Evolutionary conservation across 441 rosid genomes (phyloP).

Genomic region (Breynia disticha): DNA sequence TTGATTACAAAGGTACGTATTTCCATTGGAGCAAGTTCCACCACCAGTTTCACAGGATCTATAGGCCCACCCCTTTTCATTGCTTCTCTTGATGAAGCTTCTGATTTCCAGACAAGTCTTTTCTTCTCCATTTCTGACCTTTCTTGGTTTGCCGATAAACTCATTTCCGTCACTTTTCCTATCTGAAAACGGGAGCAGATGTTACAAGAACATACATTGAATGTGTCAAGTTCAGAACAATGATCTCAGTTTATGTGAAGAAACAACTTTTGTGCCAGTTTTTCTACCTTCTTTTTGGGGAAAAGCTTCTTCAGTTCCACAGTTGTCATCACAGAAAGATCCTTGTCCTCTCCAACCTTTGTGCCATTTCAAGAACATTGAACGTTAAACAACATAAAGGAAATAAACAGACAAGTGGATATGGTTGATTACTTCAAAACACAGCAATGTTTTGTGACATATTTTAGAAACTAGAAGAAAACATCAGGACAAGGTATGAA

Average conservation of each 20-base stretch:
- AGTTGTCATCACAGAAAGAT: constrained; percentile 56
- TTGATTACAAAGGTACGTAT: constrained; percentile 70
- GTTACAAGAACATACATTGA: neutral
- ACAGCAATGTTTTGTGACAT: no score
- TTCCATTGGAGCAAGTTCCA: constrained; percentile 90
- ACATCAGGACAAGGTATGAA: no score
- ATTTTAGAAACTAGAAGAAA: no score
- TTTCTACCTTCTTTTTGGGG: constrained; percentile 47
- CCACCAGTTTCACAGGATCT: constrained; percentile 52
- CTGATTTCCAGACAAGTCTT: constrained; percentile 71
- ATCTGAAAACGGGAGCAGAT: constrained; percentile 32
- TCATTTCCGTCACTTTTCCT: constrained; percentile 48
- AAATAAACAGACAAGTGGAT: neutral
- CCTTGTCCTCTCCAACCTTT: constrained; percentile 85
- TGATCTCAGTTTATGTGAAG: neutral
- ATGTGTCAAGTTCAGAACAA: neutral
- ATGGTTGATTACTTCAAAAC: neutral
- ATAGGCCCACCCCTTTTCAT: constrained; percentile 48
- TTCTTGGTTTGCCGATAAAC: constrained; percentile 84
- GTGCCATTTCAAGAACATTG: constrained; percentile 10
- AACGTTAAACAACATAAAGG: neutral
- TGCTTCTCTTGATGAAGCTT: constrained; percentile 23
- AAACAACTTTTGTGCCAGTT: neutral
- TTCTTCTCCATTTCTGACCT: constrained; percentile 71
- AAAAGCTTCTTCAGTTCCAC: constrained; percentile 78